Conservation (phyloP, 2,329 filamentous ascomycete species). For the Hirsutella minnesotensis region DNA sequence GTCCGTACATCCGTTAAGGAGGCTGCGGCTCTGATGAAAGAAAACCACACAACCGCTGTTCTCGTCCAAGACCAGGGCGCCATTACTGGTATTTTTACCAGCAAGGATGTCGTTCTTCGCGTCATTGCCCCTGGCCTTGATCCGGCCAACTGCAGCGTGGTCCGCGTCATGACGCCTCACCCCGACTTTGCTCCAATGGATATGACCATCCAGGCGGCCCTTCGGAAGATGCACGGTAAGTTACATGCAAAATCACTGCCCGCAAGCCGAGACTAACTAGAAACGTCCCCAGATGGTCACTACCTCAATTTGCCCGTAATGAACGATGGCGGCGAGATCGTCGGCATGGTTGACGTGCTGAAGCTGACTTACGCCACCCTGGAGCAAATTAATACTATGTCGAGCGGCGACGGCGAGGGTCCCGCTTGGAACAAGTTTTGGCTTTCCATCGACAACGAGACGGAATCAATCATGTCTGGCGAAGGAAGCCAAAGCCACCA, state of each 20-base stretch:
- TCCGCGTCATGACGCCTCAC: constrained; percentile 97
- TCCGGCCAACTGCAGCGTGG: constrained; percentile 88
- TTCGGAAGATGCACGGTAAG: constrained; percentile 98
- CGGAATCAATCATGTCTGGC: constrained; percentile 91
- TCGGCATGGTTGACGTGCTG: constrained; percentile 97
- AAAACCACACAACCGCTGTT: constrained; percentile 94
- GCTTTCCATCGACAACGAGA: constrained; percentile 89
- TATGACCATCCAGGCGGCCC: constrained; percentile 96
- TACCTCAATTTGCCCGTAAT: constrained; percentile 97
- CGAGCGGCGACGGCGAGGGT: constrained; percentile 75
- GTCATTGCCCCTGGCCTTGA: constrained; percentile 96
- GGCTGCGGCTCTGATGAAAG: constrained; percentile 91
- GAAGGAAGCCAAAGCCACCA: constrained; percentile 66
- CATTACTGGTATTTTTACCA: constrained; percentile 98
- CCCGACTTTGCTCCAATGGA: constrained; percentile 97
- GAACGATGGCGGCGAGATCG: constrained; percentile 94
- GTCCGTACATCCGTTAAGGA: constrained; percentile 95
- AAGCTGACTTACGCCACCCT: constrained; percentile 97
- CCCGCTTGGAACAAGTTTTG: constrained; percentile 99
- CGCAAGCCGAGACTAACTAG: background rate
- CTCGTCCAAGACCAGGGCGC: constrained; percentile 93
- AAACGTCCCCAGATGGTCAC: constrained; percentile 61
- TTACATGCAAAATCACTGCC: constrained; percentile 6
- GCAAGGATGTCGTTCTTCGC: constrained; percentile 95
- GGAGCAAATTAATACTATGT: constrained; percentile 96